A percentile compares a stretch with the other conserved stretches of the same genome.
These are phyloP conservation scores for Climacium dendroides DNA, from an alignment of 225 moss, liverwort and hornwort species.

Conservation along the genomic window DNA sequence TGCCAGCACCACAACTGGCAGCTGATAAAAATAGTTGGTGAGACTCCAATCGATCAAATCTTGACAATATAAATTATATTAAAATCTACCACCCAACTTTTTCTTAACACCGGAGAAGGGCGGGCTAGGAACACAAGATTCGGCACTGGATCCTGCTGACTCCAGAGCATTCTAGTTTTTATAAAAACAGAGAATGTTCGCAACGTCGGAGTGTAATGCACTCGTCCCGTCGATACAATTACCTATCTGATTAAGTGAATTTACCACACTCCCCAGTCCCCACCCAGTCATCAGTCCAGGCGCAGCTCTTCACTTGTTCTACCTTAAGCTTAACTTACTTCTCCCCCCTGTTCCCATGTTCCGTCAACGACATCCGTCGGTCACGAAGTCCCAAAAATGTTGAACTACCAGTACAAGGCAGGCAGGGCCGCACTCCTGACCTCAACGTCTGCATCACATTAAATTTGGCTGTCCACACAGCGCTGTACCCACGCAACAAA, in stretches of 20 bases:
- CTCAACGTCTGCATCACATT: conserved; percentile 6
- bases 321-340: background rate
- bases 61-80: background rate
- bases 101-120: background rate
- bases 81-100: background rate
- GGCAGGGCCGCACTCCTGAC: background rate
- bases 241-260: background rate
- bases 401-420: background rate
- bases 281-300: background rate
- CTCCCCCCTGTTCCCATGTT: background rate
- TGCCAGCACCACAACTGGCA: background rate
- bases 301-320: background rate
- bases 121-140: background rate
- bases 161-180: background rate
- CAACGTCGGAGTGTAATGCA: background rate
- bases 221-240: background rate
- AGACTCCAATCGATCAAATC: background rate
- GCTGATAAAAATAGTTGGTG: background rate
- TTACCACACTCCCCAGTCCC: background rate
- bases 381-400: background rate
- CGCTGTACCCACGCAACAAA: conserved; percentile 4
- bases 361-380: background rate
- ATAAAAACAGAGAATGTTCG: background rate
- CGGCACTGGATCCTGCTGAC: background rate
- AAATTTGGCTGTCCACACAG: background rate